Conservation (phyloP, 495 filamentous ascomycete species). For the Aspergillus leporis region DNA sequence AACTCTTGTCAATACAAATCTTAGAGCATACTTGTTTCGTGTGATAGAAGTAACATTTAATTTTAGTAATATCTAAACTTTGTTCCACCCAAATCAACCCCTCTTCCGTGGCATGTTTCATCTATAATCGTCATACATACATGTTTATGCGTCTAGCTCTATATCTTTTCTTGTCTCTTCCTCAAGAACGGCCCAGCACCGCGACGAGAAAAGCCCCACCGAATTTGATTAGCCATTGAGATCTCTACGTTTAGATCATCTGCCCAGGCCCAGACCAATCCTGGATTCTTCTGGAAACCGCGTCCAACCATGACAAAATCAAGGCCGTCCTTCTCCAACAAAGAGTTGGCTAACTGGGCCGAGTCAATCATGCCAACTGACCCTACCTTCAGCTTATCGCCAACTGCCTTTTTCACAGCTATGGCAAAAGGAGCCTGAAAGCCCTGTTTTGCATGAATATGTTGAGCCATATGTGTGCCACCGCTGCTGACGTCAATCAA, state of each 20-base stretch:
- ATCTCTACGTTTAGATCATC: conserved; percentile 66
- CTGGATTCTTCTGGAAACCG: conserved; percentile 69
- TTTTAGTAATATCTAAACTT: too few species aligned
- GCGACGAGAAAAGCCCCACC: conserved; percentile 51
- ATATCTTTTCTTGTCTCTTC: conserved; percentile 9
- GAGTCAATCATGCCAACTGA: conserved; percentile 63
- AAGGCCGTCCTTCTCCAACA: conserved; percentile 58
- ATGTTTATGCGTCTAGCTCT: background rate
- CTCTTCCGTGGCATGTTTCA: background rate
- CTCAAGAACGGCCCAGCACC: conserved; percentile 7
- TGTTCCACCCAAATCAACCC: too few species aligned
- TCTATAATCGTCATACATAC: background rate
- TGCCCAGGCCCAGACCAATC: conserved; percentile 66
- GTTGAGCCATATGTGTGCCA: conserved; percentile 48
- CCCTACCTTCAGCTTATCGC: conserved; percentile 56
- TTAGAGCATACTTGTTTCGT: too few species aligned
- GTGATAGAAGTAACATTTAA: too few species aligned
- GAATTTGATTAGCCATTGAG: conserved; percentile 65
- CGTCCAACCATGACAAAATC: conserved; percentile 64
- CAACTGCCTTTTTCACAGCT: conserved; percentile 58
- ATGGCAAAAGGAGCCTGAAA: conserved; percentile 66
- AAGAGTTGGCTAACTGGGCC: conserved; percentile 55
- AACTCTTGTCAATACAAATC: background rate
- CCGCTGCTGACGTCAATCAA: conserved; percentile 64
- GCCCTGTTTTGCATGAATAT: conserved; percentile 54